Evolutionary conservation across 2,329 filamentous ascomycete genomes (phyloP), one percentile per base, ranked within the genome.

Genomic region (Teratosphaeria gauchensis): DNA sequence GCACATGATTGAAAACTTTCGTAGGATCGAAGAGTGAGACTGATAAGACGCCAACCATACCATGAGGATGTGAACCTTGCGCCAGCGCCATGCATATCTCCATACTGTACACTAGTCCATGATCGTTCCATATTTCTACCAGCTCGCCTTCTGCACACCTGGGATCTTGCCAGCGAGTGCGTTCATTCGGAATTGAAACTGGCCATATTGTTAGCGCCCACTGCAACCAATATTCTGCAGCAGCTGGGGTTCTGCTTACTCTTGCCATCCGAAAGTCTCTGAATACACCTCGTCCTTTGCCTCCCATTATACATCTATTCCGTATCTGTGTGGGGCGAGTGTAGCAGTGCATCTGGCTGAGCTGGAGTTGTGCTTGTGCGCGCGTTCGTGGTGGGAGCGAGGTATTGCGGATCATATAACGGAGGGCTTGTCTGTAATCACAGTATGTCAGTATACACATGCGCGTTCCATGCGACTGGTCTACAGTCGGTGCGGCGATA

Each of bases 331-430:
- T 96, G 59, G 90, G 85, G 61, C 92, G 83, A 38, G 94, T 97
- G 77, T 97, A 97, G 79, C 84, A 86, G 78, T 96, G 92, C 92
- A 97, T 96, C 77, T 95, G 88, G 3, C 88, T 85, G 65, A 99
- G 81, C 77, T 97, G 87, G 58, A 99, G 84, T 78, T 97, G 92
- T 51, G 94, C 94, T 73, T 95, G 89, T 62, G 90, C 90, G 69
- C 95, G 89, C 56, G 88, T 85, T 69, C 92, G 84, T 58, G 85
- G 80, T 1, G 92, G 85, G 2, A 99, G 86, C 1, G 86, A 87
- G 33, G 90, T 94, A 76, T 99, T 99, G 74, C 89, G 90, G 73
- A 96, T 90, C 63, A 96, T 87, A 78, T 96, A 96, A 68, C 77
- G 75, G 55, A 80, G 77, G 3, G 78, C 92, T 88, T 97, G 92